Conservation (phyloP, 805 yeast genomes). For the Candida qinlingensis region DNA sequence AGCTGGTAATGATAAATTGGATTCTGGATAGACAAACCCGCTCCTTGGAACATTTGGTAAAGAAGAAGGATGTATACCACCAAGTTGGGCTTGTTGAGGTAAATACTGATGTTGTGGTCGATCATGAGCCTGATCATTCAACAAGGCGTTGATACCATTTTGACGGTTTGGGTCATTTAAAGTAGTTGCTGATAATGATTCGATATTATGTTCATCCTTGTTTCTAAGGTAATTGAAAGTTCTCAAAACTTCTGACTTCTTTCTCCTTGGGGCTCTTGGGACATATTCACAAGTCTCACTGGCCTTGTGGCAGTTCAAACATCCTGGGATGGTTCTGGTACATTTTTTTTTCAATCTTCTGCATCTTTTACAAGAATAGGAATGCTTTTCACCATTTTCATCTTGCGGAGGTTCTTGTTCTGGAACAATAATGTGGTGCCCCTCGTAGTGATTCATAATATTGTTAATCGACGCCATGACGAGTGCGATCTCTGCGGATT, state of each 20-base stretch:
- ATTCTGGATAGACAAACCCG: background rate
- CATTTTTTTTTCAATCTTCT: conserved; percentile 46
- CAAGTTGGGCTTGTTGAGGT: background rate
- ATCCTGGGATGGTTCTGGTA: conserved; percentile 37
- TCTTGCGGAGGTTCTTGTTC: background rate
- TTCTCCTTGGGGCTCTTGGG: conserved; percentile 38
- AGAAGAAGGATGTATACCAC: background rate
- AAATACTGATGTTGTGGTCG: background rate
- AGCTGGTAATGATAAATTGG: background rate
- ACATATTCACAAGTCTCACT: conserved; percentile 37
- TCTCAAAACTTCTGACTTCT: conserved; percentile 25
- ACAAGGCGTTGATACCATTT: background rate
- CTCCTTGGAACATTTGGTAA: background rate
- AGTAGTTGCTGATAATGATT: no score
- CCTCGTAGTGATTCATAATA: conserved; percentile 2
- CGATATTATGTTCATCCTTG: background rate
- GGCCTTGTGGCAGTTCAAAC: conserved; percentile 38
- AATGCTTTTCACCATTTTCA: conserved; percentile 12
- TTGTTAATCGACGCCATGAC: conserved; percentile 1
- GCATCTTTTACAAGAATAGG: conserved; percentile 42
- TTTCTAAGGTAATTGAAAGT: conserved; percentile 21
- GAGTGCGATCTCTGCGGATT: background rate
- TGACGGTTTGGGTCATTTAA: background rate
- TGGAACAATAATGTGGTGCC: background rate
- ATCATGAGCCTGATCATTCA: background rate